Evolutionary conservation across 306 rosid genomes (phyloP).

Genomic region (Alnus glutinosa): DNA sequence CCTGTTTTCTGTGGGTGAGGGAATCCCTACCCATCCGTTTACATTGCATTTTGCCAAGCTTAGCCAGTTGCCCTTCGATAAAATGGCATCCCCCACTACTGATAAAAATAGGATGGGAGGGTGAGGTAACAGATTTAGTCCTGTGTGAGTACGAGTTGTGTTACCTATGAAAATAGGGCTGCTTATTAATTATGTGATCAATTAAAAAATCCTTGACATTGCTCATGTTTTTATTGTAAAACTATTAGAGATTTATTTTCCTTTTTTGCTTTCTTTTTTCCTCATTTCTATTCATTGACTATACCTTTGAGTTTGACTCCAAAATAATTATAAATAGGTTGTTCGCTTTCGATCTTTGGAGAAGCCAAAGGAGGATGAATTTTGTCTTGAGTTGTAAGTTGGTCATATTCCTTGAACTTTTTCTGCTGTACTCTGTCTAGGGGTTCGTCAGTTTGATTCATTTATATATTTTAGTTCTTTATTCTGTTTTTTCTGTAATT

Average conservation of each 20-base stretch:
- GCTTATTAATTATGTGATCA: background rate
- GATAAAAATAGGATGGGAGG: background rate
- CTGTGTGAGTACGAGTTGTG: background rate
- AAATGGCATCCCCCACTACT: background rate
- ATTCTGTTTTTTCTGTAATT: background rate
- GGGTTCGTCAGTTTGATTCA: background rate
- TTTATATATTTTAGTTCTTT: background rate
- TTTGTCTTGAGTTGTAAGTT: conserved; percentile 47
- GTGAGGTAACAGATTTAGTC: background rate
- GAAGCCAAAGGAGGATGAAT: conserved; percentile 53
- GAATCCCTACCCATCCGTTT: background rate
- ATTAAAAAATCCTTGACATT: background rate
- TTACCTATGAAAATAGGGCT: background rate
- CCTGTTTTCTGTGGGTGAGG: background rate
- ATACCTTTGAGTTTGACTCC: background rate
- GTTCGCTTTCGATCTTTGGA: conserved; percentile 50
- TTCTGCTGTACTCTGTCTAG: background rate
- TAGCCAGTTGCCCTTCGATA: background rate
- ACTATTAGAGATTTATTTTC: background rate
- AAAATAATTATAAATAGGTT: conserved; percentile 26
- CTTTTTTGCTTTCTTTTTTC: background rate
- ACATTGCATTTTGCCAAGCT: background rate
- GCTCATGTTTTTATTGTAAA: background rate
- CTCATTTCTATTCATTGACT: background rate
- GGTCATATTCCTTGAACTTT: background rate